Evolutionary conservation across 1,139 yeast species (phyloP), one percentile per base, ranked within the genome.

Genomic region (Sugiyamaella sp.): DNA sequence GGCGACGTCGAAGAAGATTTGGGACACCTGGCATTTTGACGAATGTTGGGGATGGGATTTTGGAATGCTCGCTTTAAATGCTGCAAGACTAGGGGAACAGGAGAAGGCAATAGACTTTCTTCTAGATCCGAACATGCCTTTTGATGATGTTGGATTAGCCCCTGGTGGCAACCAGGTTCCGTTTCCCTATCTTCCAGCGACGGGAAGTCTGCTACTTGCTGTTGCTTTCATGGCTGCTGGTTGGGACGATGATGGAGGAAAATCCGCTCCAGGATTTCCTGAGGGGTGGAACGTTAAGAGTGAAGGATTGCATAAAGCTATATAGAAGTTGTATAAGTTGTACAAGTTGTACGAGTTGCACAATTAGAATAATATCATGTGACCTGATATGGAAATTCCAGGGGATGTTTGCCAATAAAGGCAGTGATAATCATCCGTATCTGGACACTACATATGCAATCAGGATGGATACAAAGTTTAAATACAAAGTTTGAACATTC

Each of bases 41-140:
- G 37, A 46, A 14, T 52, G 55, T 29, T 52, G 55, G 55, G 55
- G 55, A 39, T 52, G 55, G 55, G 55, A 52, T 44, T 52, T 52
- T 38, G 55, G 55, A 24, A 52, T 52, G 55, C 21, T 49, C 10
- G 55, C 55, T 14, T 49, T 52, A 53, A 52, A 52, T 39, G 55
- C 55, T 44, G 55, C 55, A 20, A 43, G 55, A 44, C 29, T 46
- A 4, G 55, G 55, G 17, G 21, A 49, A 8, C 46, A 50, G n/a
- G 49, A 52, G n/a, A 44, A 37, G 12, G 55, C 55, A 1, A 40
- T 52, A 22, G 49, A 48, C 6, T 52, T 52, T 40, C 50, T 52
- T 12, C 25, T 52, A 19, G 48, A 48, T 38, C 46, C 53, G 2
- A 52, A 49, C 29, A 44, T 52, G 47, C 50, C 45, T n/a, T 52